Base-by-base conservation (phyloP, 1,139 yeast genomes). In the Hansenula lynferdii region DNA sequence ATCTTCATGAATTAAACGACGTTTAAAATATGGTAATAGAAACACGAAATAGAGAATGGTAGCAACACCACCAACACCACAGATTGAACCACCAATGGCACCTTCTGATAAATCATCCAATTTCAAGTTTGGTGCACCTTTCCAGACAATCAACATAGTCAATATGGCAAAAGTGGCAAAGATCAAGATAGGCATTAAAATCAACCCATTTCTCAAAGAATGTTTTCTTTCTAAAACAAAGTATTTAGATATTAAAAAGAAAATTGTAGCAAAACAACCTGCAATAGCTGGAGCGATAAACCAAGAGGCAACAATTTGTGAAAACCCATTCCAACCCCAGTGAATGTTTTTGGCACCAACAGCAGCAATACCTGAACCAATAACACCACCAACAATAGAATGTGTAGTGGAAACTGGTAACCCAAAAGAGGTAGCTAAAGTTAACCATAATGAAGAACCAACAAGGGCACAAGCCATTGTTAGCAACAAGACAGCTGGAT, bases 371-470 rank as follows among this genome's bases (percentile, higher is more conserved):
- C 86, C 81, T 15, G 85, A 72, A 47, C 94, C 92, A 46, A 82
- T 80, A 36, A 80, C 72, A 27, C 80, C 90, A 56, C 90, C 92
- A 37, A 83, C 85, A 50, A 83, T 80, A 11, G 89, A 79, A 54
- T 83, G 90, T 18, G 92, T 83, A 24, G 90, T 80, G 14, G 90
- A 82, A 35, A 80, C 89, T 21, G 92, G 90, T 73, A 80, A 73
- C 47, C 87, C 85, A 29, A 80, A 59, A 5, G 59, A 49, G 24
- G 92, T 84, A 28, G 90, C 90, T 45, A 79, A 44, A 12, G 83
- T 66, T 42, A 83, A 68, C 90, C 92, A 83, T 26, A 68, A 40
- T 1, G 90, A 80, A n/a, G 89, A 80, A 34, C 90, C 92, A 36
- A 81, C 75, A 40, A 81, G 65, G 30, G 92, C 90, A 63, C 84